Conservation (phyloP, 768 basidiomycete genomes). For the Kockovaella imperatae region DNA sequence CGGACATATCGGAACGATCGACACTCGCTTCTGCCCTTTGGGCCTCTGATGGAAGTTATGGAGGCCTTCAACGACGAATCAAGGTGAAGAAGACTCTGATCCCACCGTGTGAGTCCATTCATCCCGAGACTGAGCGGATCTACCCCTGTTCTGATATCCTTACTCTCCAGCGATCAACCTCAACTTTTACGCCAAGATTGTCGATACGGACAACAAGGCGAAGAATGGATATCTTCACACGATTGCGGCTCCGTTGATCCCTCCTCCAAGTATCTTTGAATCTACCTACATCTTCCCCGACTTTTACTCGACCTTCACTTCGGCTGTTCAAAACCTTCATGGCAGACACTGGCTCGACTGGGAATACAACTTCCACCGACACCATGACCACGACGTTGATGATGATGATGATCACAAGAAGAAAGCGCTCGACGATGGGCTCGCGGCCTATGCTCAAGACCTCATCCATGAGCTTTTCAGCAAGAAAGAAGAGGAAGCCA, state of each 20-base stretch:
- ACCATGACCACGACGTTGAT: too few relatives aligned
- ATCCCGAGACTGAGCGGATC: background rate
- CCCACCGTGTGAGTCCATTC: conserved; percentile 33
- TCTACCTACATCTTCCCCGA: conserved; percentile 44
- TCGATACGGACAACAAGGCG: conserved; percentile 48
- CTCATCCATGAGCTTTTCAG: too few relatives aligned
- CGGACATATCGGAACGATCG: conserved; percentile 51
- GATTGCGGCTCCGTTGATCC: conserved; percentile 52
- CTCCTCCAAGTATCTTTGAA: conserved; percentile 44
- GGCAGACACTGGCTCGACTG: conserved; percentile 48
- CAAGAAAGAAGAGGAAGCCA: conserved; percentile 32
- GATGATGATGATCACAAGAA: conserved; percentile 28
- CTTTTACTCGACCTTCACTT: conserved; percentile 50
- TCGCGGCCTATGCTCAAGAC: too few relatives aligned
- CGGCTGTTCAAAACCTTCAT: conserved; percentile 53
- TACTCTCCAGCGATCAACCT: conserved; percentile 42
- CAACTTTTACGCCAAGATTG: conserved; percentile 51
- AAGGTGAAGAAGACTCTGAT: conserved; percentile 38
- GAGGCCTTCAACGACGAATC: conserved; percentile 36
- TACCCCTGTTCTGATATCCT: conserved; percentile 9
- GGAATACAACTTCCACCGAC: too few relatives aligned
- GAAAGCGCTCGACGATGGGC: too few relatives aligned
- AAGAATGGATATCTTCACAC: conserved; percentile 56
- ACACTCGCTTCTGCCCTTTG: conserved; percentile 49
- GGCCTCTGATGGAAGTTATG: conserved; percentile 38